A percentile compares a stretch with the other conserved stretches of the same genome.
phyloP scores from a whole-genome alignment of 345 rosid species.

The Heritiera littoralis region DNA sequence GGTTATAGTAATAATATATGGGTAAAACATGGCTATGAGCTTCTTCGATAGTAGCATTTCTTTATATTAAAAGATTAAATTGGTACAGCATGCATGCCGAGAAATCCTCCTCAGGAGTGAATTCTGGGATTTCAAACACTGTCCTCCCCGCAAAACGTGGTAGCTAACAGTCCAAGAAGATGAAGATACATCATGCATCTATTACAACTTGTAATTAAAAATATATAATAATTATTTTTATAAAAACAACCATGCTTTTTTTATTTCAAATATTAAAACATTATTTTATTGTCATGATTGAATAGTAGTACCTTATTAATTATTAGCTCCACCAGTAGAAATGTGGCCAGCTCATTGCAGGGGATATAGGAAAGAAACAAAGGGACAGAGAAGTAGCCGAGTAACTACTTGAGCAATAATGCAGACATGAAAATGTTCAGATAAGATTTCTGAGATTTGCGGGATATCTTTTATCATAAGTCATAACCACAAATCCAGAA shows the following conservation, averaged over 20 bases:
- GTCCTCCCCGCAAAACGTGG: background rate
- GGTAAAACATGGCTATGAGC: background rate
- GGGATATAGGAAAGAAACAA: background rate
- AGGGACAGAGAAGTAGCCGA: conserved; percentile 6
- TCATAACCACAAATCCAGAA: background rate
- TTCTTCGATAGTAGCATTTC: background rate
- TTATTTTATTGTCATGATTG: background rate
- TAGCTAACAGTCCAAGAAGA: background rate
- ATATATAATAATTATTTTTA: background rate
- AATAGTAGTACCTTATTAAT: background rate
- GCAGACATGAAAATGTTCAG: background rate
- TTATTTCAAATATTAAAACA: background rate
- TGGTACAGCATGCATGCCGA: conserved; percentile 25
- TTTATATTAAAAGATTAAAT: background rate
- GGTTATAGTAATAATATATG: background rate
- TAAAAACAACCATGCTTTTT: background rate
- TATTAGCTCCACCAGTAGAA: background rate
- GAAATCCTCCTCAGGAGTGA: conserved; percentile 33
- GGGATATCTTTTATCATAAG: background rate
- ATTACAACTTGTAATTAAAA: background rate
- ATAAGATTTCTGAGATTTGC: background rate
- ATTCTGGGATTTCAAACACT: conserved; percentile 19
- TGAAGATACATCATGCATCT: background rate
- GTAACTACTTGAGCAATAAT: conserved; percentile 4
- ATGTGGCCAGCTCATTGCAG: conserved; percentile 3